phyloP scores from a whole-genome alignment of 768 basidiomycete species.

The Hypholoma sublateritium region DNA sequence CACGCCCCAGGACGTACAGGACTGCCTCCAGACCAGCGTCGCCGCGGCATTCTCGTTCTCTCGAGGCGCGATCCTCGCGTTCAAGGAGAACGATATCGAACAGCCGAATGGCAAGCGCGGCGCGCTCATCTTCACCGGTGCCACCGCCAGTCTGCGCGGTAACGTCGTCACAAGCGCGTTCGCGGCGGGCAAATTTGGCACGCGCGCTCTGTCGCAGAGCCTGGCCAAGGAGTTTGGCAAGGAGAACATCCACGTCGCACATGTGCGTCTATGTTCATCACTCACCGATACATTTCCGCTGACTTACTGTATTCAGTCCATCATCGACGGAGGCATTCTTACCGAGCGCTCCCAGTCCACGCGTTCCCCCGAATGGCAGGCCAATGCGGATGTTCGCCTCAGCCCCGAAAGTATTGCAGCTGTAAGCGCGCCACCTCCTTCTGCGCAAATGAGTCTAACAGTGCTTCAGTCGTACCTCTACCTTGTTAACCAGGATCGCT shows the following conservation, averaged over 20 bases:
- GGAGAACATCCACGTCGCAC: slow-evolving; percentile 75
- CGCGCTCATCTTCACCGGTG: slow-evolving; percentile 70
- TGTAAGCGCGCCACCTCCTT: slow-evolving; percentile 34
- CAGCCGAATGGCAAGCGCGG: slow-evolving; percentile 55
- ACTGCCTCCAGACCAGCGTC: slow-evolving; percentile 50
- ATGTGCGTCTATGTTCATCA: slow-evolving; percentile 48
- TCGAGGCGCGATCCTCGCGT: slow-evolving; percentile 54
- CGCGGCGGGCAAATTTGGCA: slow-evolving; percentile 61
- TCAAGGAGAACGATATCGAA: slow-evolving; percentile 57
- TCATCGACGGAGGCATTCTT: slow-evolving; percentile 62
- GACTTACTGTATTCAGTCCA: slow-evolving; percentile 37
- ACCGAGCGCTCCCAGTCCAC: slow-evolving; percentile 15
- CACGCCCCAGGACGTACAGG: slow-evolving; percentile 55
- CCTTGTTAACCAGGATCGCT: slow-evolving; percentile 67
- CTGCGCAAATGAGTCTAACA: background rate
- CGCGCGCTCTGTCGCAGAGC: slow-evolving; percentile 67
- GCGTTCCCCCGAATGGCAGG: slow-evolving; percentile 34
- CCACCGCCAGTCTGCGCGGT: slow-evolving; percentile 66
- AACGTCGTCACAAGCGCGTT: slow-evolving; percentile 62
- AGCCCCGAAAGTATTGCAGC: slow-evolving; percentile 69
- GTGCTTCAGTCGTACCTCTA: slow-evolving; percentile 57
- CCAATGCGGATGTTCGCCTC: slow-evolving; percentile 48
- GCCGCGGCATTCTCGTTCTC: slow-evolving; percentile 65
- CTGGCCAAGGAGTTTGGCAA: slow-evolving; percentile 74
- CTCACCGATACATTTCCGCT: background rate